These are phyloP conservation scores for Hevea brasiliensis DNA, from an alignment of 345 rosid genomes.

Conservation along the genomic window DNA sequence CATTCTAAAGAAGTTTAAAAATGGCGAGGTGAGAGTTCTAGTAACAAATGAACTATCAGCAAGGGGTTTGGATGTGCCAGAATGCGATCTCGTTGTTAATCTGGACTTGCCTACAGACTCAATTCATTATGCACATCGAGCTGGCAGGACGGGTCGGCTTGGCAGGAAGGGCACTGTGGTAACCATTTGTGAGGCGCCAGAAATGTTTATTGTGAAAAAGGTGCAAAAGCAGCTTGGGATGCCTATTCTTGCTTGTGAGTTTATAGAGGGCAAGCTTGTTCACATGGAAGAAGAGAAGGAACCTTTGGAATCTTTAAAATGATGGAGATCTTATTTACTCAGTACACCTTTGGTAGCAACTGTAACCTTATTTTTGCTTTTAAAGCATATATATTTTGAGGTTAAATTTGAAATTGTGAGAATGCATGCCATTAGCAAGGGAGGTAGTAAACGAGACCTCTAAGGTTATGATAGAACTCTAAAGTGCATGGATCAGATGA, in stretches of 20 bases:
- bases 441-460: not conserved
- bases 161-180: slow-evolving; percentile 89
- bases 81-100: slow-evolving; percentile 90
- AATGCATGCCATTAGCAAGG: not conserved
- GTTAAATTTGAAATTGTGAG: not conserved
- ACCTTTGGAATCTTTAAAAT: slow-evolving; percentile 18
- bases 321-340: slow-evolving; percentile 3
- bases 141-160: slow-evolving; percentile 85
- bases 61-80: slow-evolving; percentile 84
- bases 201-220: slow-evolving; percentile 83
- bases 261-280: slow-evolving; percentile 64
- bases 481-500: no score
- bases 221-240: slow-evolving; percentile 82
- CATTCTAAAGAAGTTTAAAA: slow-evolving; percentile 76
- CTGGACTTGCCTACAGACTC: slow-evolving; percentile 78
- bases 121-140: slow-evolving; percentile 84
- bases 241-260: slow-evolving; percentile 64
- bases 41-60: slow-evolving; percentile 95
- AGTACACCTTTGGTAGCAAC: not conserved
- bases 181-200: slow-evolving; percentile 77
- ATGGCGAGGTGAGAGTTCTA: slow-evolving; percentile 73
- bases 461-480: not conserved
- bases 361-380: not conserved
- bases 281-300: slow-evolving; percentile 48
- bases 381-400: not conserved